Evolutionary conservation across 2,329 filamentous ascomycete species (phyloP).

Genomic region (Aureobasidium subglaciale): DNA sequence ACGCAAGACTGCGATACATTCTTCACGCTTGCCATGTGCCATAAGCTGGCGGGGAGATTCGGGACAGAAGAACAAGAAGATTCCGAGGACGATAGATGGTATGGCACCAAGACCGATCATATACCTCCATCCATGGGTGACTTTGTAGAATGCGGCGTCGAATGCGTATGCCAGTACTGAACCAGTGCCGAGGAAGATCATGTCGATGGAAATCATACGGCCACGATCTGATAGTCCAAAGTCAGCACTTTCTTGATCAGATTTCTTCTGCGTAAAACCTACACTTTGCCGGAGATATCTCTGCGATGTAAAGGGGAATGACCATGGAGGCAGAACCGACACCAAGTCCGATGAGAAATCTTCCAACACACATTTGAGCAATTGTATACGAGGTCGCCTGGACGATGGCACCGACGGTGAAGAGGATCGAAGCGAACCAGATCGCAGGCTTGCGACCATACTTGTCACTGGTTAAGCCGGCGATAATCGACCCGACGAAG

Average conservation of each 20-base stretch:
- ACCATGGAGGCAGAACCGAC: conserved; percentile 66
- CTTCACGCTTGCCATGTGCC: conserved; percentile 29
- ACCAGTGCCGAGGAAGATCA: conserved; percentile 28
- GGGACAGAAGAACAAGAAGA: conserved; percentile 29
- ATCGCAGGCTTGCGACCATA: conserved; percentile 56
- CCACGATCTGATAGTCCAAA: conserved; percentile 24
- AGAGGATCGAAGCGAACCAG: conserved; percentile 56
- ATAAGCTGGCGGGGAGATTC: conserved; percentile 34
- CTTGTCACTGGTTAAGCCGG: conserved; percentile 14
- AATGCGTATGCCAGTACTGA: conserved; percentile 29
- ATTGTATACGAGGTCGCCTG: conserved; percentile 56
- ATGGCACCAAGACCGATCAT: conserved; percentile 33
- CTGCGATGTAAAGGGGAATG: conserved; percentile 62
- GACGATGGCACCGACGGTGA: conserved; percentile 57
- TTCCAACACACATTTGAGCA: conserved; percentile 56
- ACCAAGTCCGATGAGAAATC: conserved; percentile 61
- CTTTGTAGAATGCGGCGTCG: conserved; percentile 30
- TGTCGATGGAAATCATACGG: conserved; percentile 34
- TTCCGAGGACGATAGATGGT: conserved; percentile 30
- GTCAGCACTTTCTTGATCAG: neutral
- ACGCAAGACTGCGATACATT: conserved; percentile 32
- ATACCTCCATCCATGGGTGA: conserved; percentile 25
- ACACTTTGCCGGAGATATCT: conserved; percentile 61
- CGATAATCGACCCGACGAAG: conserved; percentile 15
- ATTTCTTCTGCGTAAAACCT: neutral